These are phyloP conservation scores for Carex cristatella DNA, from an alignment of 176 grass and related monocot genomes.

Conservation along the genomic window DNA sequence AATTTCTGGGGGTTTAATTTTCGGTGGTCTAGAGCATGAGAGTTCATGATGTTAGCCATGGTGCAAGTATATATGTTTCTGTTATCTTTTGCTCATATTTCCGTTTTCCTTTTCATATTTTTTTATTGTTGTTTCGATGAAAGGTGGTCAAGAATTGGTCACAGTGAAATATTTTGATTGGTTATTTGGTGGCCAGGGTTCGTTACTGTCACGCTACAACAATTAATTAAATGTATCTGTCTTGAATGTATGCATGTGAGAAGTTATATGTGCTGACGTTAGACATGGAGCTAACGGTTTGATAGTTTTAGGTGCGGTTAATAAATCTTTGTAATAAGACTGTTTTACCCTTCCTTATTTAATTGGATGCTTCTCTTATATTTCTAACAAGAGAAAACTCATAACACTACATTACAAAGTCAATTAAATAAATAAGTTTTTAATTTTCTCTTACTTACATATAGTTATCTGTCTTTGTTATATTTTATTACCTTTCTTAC, in stretches of 20 bases:
- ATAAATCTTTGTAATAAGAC: not conserved
- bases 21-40: constrained; percentile 20
- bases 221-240: not conserved
- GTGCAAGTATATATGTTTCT: not conserved
- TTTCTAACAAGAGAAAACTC: too few species aligned
- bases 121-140: not conserved
- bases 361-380: too few species aligned
- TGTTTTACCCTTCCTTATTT: not conserved
- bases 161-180: not conserved
- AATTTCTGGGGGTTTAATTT: constrained; percentile 4
- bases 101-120: not conserved
- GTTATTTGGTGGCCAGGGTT: not conserved
- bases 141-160: not conserved
- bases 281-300: not conserved
- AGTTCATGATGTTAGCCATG: not conserved
- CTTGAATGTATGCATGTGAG: constrained; percentile 14
- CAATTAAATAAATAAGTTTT: too few species aligned
- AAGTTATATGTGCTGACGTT: constrained; percentile 2
- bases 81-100: not conserved
- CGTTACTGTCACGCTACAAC: not conserved
- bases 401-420: too few species aligned
- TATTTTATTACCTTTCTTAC: too few species aligned
- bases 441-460: too few species aligned
- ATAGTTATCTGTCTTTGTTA: too few species aligned
- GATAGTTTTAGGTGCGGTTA: not conserved